Conservation (phyloP, 176 grass and related monocot genomes). For the Cenchrus fungigraminus region DNA sequence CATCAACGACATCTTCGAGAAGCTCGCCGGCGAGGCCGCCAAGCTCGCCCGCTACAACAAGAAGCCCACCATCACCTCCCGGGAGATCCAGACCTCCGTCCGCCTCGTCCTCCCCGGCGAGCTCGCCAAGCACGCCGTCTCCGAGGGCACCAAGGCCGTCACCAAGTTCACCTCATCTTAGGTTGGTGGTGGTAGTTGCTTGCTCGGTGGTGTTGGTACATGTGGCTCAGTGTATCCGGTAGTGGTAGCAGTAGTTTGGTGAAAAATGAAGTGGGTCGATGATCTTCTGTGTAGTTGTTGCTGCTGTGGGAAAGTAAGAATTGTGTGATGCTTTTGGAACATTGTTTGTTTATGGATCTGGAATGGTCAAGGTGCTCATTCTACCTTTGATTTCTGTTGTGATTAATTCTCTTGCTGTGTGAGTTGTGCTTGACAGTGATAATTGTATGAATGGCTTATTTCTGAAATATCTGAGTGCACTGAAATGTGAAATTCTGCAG, state of each 20-base stretch:
- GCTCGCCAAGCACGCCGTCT: conserved; percentile 74
- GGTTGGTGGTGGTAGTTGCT: neutral
- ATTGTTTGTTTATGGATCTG: too few relatives aligned
- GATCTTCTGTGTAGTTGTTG: neutral
- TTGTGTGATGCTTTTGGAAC: too few relatives aligned
- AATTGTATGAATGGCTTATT: too few relatives aligned
- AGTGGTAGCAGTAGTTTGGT: neutral
- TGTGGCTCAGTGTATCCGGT: neutral
- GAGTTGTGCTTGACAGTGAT: too few relatives aligned
- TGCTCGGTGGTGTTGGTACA: neutral
- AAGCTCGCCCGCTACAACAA: conserved; percentile 59
- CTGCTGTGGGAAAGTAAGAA: neutral
- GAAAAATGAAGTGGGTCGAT: neutral
- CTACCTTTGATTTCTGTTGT: too few relatives aligned
- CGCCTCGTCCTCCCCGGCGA: conserved; percentile 60
- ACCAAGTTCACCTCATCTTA: conserved; percentile 64
- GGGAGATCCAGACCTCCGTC: conserved; percentile 72
- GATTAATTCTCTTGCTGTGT: too few relatives aligned
- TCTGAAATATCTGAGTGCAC: too few relatives aligned
- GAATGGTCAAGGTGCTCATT: too few relatives aligned
- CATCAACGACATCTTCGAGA: conserved; percentile 92
- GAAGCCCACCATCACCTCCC: conserved; percentile 69
- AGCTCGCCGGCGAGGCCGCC: conserved; percentile 61
- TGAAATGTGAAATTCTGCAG: too few relatives aligned
- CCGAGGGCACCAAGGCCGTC: conserved; percentile 71